These are phyloP conservation scores for Hypsizygus marmoreus DNA, from an alignment of 768 basidiomycete genomes.

Conservation along the genomic window DNA sequence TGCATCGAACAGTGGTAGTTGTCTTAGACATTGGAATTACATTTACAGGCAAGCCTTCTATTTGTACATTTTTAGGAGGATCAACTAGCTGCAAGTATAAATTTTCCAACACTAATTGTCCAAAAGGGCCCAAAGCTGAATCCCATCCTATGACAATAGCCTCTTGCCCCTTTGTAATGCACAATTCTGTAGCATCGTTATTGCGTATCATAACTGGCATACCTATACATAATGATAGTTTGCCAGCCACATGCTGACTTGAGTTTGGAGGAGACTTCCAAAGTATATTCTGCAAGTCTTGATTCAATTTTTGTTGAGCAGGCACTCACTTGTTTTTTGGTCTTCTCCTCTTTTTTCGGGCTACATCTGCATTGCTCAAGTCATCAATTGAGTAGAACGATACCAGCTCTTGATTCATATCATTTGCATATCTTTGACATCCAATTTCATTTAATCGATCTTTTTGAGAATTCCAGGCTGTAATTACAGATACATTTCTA, in stretches of 20 bases:
- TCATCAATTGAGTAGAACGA: too few species aligned
- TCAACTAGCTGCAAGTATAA: slow-evolving; percentile 30
- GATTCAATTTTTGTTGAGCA: too few species aligned
- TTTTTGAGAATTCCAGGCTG: slow-evolving; percentile 33
- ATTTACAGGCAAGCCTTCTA: slow-evolving; percentile 30
- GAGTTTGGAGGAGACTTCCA: too few species aligned
- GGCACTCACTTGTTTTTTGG: too few species aligned
- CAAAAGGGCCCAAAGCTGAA: slow-evolving; percentile 10
- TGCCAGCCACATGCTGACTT: too few species aligned
- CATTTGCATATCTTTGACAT: slow-evolving; percentile 30
- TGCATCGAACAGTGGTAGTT: slow-evolving; percentile 8
- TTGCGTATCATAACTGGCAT: slow-evolving; percentile 34
- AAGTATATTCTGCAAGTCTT: too few species aligned
- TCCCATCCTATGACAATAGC: slow-evolving; percentile 32
- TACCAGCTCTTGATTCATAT: slow-evolving; percentile 24
- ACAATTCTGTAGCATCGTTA: slow-evolving; percentile 34
- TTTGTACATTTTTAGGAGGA: slow-evolving; percentile 22
- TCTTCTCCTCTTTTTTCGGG: too few species aligned
- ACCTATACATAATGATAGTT: slow-evolving; percentile 29
- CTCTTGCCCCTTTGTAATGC: slow-evolving; percentile 38
- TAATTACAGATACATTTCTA: slow-evolving; percentile 39
- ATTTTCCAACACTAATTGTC: slow-evolving; percentile 26
- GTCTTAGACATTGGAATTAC: slow-evolving; percentile 28
- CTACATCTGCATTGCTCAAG: too few species aligned
- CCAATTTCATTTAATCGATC: slow-evolving; percentile 40